Evolutionary conservation across 345 rosid species (phyloP), one percentile per base, ranked within the genome.

Genomic region (Boechera stricta): DNA sequence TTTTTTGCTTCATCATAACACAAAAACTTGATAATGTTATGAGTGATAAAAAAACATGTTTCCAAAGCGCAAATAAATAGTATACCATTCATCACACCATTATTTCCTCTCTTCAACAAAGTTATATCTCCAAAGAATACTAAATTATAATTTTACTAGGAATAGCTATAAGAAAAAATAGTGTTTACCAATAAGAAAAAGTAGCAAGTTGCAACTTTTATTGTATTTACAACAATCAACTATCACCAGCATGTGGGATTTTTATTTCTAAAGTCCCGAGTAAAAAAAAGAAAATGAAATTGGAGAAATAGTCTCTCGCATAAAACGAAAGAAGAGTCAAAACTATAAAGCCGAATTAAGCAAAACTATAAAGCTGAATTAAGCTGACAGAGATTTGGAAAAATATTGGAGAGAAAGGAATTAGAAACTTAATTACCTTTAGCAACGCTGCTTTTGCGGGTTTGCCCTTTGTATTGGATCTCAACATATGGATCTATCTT

Each of bases 401-500:
- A 21, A 44, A 15, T n/a, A 5, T 41, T n/a, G 24, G 24, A 21
- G 24, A 21, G 24, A 21, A 53, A 29, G 48, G 16, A 75, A 58
- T 28, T 49, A 44, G 64, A 0, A 33, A 62, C 41, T 51, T 28
- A 21, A 11, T 56, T 64, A 94, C 97, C 93, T 88, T 78, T 77
- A 54, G 88, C 93, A 36, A 89, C 89, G 39, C 85, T 77, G 85
- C 91, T 89, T 76, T 83, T 83, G 39, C 82, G 88, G 82, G 86
- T 88, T 82, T 90, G 95, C 28, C 78, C 83, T 82, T 84, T 92
- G 90, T 88, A 94, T 28, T 87, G 77, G 35, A 90, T 72, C 77
- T 85, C 31, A 67, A 92, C 97, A 66, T 90, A 94, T 4, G 97
- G 92, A 77, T 94, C 98, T 64, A 85, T 72, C 15, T 83, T 69